Percentiles rank a stretch among this genome's conserved stretches.
phyloP scores from a whole-genome alignment of 345 rosid species.

The Zanthoxylum bungeanum region DNA sequence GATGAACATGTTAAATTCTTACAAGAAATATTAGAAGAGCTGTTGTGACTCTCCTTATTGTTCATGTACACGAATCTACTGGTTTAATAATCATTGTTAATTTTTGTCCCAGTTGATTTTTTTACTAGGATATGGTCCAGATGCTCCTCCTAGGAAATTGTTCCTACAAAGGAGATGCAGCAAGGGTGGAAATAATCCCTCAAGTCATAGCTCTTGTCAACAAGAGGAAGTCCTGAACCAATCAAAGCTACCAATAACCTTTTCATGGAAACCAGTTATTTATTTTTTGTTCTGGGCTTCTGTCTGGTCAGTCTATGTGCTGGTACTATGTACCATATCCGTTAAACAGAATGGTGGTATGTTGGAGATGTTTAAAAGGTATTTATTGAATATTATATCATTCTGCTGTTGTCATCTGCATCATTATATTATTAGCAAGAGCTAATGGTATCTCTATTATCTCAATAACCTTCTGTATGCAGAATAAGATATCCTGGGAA shows the following conservation, averaged over 20 bases:
- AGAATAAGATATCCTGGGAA: not conserved
- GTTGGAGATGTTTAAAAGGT: conserved; percentile 86
- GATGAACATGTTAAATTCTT: conserved; percentile 8
- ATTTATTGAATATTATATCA: conserved; percentile 14
- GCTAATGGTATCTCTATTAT: not conserved
- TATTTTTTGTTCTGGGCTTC: conserved; percentile 75
- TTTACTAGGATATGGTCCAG: conserved; percentile 75
- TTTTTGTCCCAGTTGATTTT: conserved; percentile 57
- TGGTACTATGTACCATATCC: conserved; percentile 60
- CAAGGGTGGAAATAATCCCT: conserved; percentile 28
- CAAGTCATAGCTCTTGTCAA: conserved; percentile 21
- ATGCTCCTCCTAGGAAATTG: conserved; percentile 80
- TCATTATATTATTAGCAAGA: not conserved
- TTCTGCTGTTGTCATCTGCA: not conserved
- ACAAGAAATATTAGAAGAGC: not conserved
- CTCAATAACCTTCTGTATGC: not conserved
- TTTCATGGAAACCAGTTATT: conserved; percentile 55
- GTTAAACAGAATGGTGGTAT: conserved; percentile 66
- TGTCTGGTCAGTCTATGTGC: too few relatives aligned
- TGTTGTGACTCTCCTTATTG: not conserved
- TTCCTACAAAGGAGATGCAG: conserved; percentile 35
- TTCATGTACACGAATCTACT: not conserved
- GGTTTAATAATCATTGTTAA: conserved; percentile 8
- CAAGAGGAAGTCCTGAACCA: conserved; percentile 19
- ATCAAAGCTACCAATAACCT: conserved; percentile 28